These are phyloP conservation scores for Mucor racemosus DNA, from an alignment of 371 early-diverging fungal species.

Conservation along the genomic window DNA sequence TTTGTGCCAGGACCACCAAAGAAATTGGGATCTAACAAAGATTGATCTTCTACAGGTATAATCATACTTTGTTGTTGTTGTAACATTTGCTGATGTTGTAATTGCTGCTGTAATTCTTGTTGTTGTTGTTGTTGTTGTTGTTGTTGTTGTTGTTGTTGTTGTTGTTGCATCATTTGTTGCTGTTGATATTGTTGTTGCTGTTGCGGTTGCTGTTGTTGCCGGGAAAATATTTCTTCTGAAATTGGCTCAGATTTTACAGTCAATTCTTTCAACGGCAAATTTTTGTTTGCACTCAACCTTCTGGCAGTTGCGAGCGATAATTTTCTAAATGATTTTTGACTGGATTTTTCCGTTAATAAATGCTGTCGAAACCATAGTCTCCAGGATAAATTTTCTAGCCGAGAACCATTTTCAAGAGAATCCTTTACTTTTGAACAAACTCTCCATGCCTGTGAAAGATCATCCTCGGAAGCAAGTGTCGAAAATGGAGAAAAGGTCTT, in stretches of 20 bases:
- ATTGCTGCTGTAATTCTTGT: slow-evolving; percentile 22
- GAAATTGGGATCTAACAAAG: background rate
- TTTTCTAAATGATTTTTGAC: slow-evolving; percentile 37
- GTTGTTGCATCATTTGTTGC: slow-evolving; percentile 2
- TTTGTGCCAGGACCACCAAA: background rate
- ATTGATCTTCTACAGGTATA: slow-evolving; percentile 6
- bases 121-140: slow-evolving; percentile 17
- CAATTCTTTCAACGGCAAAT: slow-evolving; percentile 2
- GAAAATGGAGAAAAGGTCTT: slow-evolving; percentile 75
- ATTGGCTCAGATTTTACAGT: slow-evolving; percentile 15
- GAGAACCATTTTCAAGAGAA: slow-evolving; percentile 82
- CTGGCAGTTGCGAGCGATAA: slow-evolving; percentile 44
- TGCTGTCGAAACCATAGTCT: slow-evolving; percentile 76
- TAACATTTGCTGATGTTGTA: slow-evolving; percentile 19
- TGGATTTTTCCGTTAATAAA: slow-evolving; percentile 55
- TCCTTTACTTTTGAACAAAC: slow-evolving; percentile 90
- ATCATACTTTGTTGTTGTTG: slow-evolving; percentile 13
- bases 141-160: slow-evolving; percentile 23
- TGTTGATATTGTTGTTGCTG: background rate
- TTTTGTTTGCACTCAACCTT: slow-evolving; percentile 34
- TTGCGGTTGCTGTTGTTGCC: no score
- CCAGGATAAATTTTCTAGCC: slow-evolving; percentile 92
- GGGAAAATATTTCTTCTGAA: no score
- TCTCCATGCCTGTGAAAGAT: slow-evolving; percentile 79
- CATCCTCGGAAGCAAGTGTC: slow-evolving; percentile 73